Percentiles rank a stretch among this genome's conserved stretches.
phyloP scores from a whole-genome alignment of 2,329 filamentous ascomycete genomes.

The Scytalidium sp. region DNA sequence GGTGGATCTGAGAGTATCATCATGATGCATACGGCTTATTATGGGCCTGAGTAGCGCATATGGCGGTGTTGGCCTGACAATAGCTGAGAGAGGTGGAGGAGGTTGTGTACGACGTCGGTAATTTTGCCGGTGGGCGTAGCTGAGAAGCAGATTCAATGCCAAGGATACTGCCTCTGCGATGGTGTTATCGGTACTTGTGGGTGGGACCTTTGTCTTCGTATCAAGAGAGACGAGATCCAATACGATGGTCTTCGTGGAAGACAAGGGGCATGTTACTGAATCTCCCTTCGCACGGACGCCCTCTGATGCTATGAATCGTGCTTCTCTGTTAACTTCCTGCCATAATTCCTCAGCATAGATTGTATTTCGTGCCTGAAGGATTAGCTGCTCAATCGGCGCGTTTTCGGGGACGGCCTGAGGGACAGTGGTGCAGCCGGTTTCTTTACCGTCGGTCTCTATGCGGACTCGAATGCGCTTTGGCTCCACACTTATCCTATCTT shows the following conservation, averaged over 20 bases:
- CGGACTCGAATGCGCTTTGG: constrained; percentile 65
- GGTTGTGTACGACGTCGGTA: constrained; percentile 65
- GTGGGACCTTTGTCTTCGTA: constrained; percentile 33
- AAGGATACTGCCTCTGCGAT: constrained; percentile 65
- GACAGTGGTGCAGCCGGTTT: constrained; percentile 54
- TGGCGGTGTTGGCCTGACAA: constrained; percentile 44
- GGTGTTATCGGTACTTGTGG: constrained; percentile 35
- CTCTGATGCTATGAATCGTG: constrained; percentile 67
- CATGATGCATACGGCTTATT: constrained; percentile 26
- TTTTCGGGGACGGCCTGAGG: constrained; percentile 54
- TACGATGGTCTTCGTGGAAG: constrained; percentile 53
- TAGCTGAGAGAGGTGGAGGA: constrained; percentile 49
- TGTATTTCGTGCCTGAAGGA: constrained; percentile 74
- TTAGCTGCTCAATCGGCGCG: constrained; percentile 61
- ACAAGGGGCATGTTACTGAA: constrained; percentile 52
- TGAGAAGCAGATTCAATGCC: constrained; percentile 72
- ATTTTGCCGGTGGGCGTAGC: constrained; percentile 75
- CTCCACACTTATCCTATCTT: constrained; percentile 41
- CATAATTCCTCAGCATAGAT: constrained; percentile 85
- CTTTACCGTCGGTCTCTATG: constrained; percentile 53
- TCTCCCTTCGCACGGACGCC: constrained; percentile 63
- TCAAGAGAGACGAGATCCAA: constrained; percentile 66
- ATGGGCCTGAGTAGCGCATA: constrained; percentile 59
- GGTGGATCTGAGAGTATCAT: constrained; percentile 17
- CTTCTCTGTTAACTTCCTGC: constrained; percentile 83